Evolutionary conservation across 129 eudicot genomes (phyloP), one percentile per base, ranked within the genome.

Genomic region (Escallonia rubra): DNA sequence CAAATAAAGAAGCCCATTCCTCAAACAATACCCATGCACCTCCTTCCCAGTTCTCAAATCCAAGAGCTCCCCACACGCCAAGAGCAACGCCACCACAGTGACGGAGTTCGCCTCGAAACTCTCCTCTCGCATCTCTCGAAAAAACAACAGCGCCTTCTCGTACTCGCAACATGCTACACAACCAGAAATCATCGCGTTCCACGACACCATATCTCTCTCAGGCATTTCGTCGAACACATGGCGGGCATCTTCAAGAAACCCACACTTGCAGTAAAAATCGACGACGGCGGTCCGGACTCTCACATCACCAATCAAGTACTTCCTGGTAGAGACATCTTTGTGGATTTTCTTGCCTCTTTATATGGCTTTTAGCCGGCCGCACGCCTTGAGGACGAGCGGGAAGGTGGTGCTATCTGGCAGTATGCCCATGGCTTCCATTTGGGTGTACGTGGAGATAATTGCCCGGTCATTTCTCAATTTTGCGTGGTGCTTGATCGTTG

Each of bases 141-240:
- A 74, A 72, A 76, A 74, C 66, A 43, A 6, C 14, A 86, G 3
- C 8, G 81, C 86, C 65, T 68, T 60, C 50, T 40, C 68, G 72
- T 63, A 80, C 62, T 72, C 74, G 34, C 40, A 55, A 59, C 84
- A 86, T 43, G 67, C 60, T 48, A 85, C 87, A 78, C 70, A 82
- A 56, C 92, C 83, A 41, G 76, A 79, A 64, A 86, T 80, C 88
- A 86, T 82, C 11, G 86, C 81, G 43, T 86, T 86, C 88, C 92
- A 86, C 9, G 85, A 79, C 11, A 82, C 84, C 34, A 86, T 59
- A 69, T 86, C 88, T 77, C 88, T 82, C 8, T 77, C 76, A 53
- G 76, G 2, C 83, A 76, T 86, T 82, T 79, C 79, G 74, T 80
- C 88, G 15, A 86, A 86, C 92, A 82, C 80, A 2, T 63, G 46